These are phyloP conservation scores for Basidiobolus meristosporus DNA, from an alignment of 371 early-diverging fungal species.

Conservation along the genomic window DNA sequence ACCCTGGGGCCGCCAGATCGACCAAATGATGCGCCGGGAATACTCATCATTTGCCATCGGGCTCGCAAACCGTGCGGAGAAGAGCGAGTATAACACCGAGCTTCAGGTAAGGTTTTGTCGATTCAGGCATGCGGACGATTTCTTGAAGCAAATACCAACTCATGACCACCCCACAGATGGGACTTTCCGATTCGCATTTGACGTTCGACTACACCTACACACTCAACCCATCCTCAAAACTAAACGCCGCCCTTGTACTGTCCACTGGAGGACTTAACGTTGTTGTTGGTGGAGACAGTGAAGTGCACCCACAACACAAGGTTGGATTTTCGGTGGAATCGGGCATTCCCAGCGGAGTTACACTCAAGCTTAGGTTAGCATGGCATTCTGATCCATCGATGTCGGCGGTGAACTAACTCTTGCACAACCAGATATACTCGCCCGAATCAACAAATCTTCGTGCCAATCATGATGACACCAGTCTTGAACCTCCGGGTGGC, in stretches of 20 bases:
- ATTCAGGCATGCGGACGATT: too few species aligned
- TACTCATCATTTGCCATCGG: conserved; percentile 40
- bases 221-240: conserved; percentile 10
- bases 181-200: conserved; percentile 21
- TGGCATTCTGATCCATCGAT: too few species aligned
- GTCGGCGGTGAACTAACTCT: too few species aligned
- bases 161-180: conserved; percentile 3
- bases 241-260: conserved; percentile 15
- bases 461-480: conserved; percentile 26
- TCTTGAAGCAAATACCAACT: too few species aligned
- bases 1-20: conserved; percentile 25
- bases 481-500: conserved; percentile 46
- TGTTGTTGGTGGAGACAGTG: conserved; percentile 34
- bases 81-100: conserved; percentile 26
- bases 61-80: conserved; percentile 22
- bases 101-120: conserved; percentile 16
- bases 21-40: conserved; percentile 16
- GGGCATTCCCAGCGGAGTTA: conserved; percentile 47
- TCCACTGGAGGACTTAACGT: conserved; percentile 13
- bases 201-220: conserved; percentile 20
- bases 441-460: too few species aligned
- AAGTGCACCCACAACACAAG: conserved; percentile 37
- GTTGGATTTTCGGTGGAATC: conserved; percentile 58
- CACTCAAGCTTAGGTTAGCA: conserved; percentile 39
- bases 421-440: too few species aligned